Conservation (phyloP, 2,329 filamentous ascomycete species). For the Anthostomella pinea region DNA sequence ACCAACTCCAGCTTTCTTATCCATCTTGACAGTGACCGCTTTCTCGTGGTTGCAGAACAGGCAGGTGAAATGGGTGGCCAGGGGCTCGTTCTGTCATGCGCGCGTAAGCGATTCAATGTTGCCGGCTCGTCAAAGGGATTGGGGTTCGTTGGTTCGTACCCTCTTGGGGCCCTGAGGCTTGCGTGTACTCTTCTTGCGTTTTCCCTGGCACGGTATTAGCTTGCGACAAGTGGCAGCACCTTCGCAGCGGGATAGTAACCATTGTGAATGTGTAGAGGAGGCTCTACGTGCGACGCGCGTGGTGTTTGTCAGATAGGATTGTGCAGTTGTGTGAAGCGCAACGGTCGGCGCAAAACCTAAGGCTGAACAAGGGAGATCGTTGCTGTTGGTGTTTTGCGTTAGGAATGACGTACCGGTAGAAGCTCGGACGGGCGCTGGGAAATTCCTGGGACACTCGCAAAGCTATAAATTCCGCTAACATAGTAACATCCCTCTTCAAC, state of each 20-base stretch:
- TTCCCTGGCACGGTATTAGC: constrained; percentile 55
- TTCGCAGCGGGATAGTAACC: constrained; percentile 12
- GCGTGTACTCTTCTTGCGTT: constrained; percentile 88
- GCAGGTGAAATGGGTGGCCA: constrained; percentile 86
- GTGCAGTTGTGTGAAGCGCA: too few species aligned
- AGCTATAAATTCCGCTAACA: too few species aligned
- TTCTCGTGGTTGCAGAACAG: constrained; percentile 99
- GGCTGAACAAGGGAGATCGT: too few species aligned
- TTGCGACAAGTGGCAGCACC: constrained; percentile 3
- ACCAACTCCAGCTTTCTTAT: constrained; percentile 88
- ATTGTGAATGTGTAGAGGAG: constrained; percentile 16
- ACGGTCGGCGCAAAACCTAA: too few species aligned
- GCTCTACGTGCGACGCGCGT: too few species aligned
- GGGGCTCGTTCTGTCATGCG: constrained; percentile 57
- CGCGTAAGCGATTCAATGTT: not conserved
- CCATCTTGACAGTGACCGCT: constrained; percentile 83
- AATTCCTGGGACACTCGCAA: too few species aligned
- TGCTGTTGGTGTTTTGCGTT: too few species aligned
- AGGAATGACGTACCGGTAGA: too few species aligned
- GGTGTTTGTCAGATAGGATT: too few species aligned
- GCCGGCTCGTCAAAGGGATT: too few species aligned
- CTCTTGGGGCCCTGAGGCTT: constrained; percentile 81
- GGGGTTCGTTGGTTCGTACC: constrained; percentile 45
- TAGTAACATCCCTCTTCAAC: too few species aligned
- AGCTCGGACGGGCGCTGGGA: too few species aligned